Evolutionary conservation across 2,329 filamentous ascomycete genomes (phyloP).

Genomic region (Paecilomyces variotii): DNA sequence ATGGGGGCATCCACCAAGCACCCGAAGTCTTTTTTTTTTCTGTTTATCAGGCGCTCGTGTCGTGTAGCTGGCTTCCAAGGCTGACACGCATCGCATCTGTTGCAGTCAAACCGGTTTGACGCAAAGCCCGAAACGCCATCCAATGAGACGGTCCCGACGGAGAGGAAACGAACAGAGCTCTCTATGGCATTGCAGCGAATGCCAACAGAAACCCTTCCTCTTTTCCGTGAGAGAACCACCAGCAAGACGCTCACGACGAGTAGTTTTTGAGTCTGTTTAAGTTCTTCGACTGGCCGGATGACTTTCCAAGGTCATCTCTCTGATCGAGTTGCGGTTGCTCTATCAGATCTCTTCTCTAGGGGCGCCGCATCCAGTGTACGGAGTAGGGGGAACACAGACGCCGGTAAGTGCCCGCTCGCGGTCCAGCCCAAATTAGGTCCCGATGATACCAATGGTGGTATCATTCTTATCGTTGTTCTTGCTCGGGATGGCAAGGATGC

Average conservation of each 20-base stretch:
- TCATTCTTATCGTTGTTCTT: neutral
- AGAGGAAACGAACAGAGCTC: neutral
- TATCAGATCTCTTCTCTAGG: neutral
- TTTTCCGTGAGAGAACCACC: no score
- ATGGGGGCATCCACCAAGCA: neutral
- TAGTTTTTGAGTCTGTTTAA: no score
- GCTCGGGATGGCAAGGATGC: neutral
- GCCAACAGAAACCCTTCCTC: no score
- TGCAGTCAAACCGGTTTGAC: neutral
- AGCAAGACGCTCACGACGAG: no score
- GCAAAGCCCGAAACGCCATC: neutral
- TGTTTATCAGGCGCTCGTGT: neutral
- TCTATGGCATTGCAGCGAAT: neutral
- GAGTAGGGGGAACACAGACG: neutral
- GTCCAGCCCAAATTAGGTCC: neutral
- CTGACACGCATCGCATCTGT: neutral
- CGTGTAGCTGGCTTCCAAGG: neutral
- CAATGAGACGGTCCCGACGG: neutral
- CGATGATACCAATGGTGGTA: neutral
- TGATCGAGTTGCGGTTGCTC: neutral
- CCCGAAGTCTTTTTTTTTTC: neutral
- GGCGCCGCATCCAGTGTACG: neutral
- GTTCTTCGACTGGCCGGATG: neutral
- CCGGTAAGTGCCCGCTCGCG: neutral
- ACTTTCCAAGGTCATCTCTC: neutral